phyloP scores from a whole-genome alignment of 176 grass and related monocot genomes.

The Raddia guianensis region DNA sequence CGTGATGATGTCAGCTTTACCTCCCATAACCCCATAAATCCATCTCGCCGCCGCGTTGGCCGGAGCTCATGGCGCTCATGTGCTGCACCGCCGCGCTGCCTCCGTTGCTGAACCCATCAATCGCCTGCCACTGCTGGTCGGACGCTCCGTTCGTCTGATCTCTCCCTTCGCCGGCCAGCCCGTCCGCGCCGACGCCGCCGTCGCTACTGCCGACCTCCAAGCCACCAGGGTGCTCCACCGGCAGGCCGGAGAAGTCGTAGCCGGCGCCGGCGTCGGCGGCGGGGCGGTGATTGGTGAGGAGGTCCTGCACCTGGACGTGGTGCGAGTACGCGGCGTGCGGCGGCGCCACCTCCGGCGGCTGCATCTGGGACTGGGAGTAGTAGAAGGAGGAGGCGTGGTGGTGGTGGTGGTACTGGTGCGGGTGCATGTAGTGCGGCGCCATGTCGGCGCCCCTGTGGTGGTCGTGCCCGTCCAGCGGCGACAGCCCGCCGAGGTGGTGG shows the following conservation, averaged over 20 bases:
- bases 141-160: constrained; percentile 29
- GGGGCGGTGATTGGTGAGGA: constrained; percentile 88
- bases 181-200: constrained; percentile 35
- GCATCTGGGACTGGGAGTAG: constrained; percentile 77
- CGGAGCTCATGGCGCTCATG: constrained; percentile 63
- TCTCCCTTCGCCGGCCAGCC: constrained; percentile 46
- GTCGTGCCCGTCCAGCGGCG: constrained; percentile 39
- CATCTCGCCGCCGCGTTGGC: constrained; percentile 81
- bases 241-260: constrained; percentile 82
- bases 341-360: constrained; percentile 37
- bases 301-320: constrained; percentile 91
- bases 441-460: constrained; percentile 37
- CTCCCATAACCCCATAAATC: constrained; percentile 94
- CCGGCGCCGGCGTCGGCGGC: constrained; percentile 34
- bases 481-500: constrained; percentile 51
- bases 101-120: constrained; percentile 66
- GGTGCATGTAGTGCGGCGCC: constrained; percentile 64
- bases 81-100: constrained; percentile 56
- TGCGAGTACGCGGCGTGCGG: constrained; percentile 55
- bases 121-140: constrained; percentile 70
- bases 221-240: constrained; percentile 54
- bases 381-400: constrained; percentile 59
- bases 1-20: constrained; percentile 29
- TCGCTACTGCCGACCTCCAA: constrained; percentile 53
- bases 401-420: constrained; percentile 69